Conservation (phyloP, 768 basidiomycete genomes). For the Suillus discolor region DNA sequence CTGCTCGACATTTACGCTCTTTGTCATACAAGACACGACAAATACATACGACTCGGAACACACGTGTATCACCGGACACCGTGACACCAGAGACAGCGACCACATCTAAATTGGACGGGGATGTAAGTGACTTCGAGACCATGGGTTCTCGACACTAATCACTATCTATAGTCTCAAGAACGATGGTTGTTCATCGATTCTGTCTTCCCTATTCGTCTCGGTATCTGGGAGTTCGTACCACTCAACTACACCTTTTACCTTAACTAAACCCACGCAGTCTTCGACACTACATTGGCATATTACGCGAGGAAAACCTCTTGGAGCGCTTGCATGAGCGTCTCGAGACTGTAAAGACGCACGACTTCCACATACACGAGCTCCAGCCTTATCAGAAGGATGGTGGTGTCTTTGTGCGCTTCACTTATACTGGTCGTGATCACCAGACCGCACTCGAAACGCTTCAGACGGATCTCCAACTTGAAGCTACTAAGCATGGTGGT, state of each 20-base stretch:
- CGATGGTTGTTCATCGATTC: conserved; percentile 77
- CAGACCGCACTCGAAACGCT: conserved; percentile 49
- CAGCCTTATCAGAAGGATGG: conserved; percentile 79
- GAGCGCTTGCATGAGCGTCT: conserved; percentile 49
- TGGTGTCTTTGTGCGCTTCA: conserved; percentile 80
- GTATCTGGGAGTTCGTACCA: conserved; percentile 67
- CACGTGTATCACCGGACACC: not conserved
- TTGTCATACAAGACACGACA: conserved; percentile 6
- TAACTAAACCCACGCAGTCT: conserved; percentile 43
- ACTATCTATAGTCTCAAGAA: conserved; percentile 33
- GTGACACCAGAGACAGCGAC: conserved; percentile 24
- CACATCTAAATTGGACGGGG: not conserved
- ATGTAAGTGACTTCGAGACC: not conserved
- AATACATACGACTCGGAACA: conserved; percentile 4
- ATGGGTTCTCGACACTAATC: not conserved
- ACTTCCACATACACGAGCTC: conserved; percentile 63
- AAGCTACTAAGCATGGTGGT: conserved; percentile 51
- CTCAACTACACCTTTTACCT: conserved; percentile 7
- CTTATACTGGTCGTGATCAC: conserved; percentile 46
- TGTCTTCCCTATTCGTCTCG: conserved; percentile 75
- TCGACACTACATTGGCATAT: conserved; percentile 62
- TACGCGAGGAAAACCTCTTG: conserved; percentile 63
- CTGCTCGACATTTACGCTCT: conserved; percentile 7
- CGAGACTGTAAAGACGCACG: conserved; percentile 51
- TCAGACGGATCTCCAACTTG: conserved; percentile 47